Percentiles rank a stretch among this genome's conserved stretches.
phyloP scores from a whole-genome alignment of 345 rosid species.

The Raphanus raphanistrum region DNA sequence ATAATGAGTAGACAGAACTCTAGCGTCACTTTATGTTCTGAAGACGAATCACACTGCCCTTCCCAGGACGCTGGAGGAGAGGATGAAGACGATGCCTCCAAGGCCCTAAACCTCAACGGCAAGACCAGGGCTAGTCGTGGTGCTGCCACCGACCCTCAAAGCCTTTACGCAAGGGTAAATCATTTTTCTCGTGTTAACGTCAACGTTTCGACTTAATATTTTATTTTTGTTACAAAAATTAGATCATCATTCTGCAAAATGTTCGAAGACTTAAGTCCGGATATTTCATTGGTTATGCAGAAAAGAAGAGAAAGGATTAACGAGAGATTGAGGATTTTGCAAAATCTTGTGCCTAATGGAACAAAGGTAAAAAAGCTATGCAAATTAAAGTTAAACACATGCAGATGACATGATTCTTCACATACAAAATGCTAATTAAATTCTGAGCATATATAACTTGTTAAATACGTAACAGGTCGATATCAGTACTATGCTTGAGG shows the following conservation, averaged over 20 bases:
- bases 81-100: conserved; percentile 42
- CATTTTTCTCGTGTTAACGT: not conserved
- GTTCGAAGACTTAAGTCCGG: not conserved
- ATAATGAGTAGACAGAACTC: conserved; percentile 45
- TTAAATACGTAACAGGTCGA: conserved; percentile 60
- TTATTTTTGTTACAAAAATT: not conserved
- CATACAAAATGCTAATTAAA: not conserved
- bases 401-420: not conserved
- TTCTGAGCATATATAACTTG: conserved; percentile 4
- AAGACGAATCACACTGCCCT: conserved; percentile 52
- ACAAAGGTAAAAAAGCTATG: conserved; percentile 56
- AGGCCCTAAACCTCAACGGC: conserved; percentile 55
- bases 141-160: conserved; percentile 84
- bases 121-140: conserved; percentile 80
- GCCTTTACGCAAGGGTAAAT: conserved; percentile 81
- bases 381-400: conserved; percentile 6
- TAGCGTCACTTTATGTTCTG: conserved; percentile 61
- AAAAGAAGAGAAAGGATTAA: conserved; percentile 88
- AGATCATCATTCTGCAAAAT: not conserved
- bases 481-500: conserved; percentile 95
- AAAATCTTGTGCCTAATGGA: conserved; percentile 87
- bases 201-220: not conserved
- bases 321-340: conserved; percentile 74
- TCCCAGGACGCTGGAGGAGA: conserved; percentile 44
- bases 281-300: conserved; percentile 42